These are phyloP conservation scores for Salix viminalis DNA, from an alignment of 345 rosid species.

Conservation along the genomic window DNA sequence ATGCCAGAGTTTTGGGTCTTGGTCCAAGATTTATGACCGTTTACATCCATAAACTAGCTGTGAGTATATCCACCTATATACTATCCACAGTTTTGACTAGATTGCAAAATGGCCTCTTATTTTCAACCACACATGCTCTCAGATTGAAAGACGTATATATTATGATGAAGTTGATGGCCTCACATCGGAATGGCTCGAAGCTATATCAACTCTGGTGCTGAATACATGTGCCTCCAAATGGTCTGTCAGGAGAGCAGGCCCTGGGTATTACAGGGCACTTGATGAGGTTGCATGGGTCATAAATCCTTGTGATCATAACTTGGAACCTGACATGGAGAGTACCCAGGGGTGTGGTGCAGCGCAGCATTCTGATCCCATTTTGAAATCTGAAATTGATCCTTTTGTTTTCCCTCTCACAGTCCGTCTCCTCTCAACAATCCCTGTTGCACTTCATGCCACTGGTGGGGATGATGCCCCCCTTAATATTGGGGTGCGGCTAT, in stretches of 20 bases:
- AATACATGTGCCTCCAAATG: constrained; percentile 36
- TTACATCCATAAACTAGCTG: constrained; percentile 68
- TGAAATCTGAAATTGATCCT: constrained; percentile 37
- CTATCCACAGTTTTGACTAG: neutral
- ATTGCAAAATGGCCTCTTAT: neutral
- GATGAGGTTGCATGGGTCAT: constrained; percentile 51
- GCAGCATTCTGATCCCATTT: constrained; percentile 3
- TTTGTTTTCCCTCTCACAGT: constrained; percentile 65
- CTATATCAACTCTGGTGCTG: constrained; percentile 74
- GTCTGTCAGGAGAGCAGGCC: constrained; percentile 38
- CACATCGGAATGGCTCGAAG: constrained; percentile 69
- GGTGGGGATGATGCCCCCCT: constrained; percentile 82
- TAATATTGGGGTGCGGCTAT: constrained; percentile 68
- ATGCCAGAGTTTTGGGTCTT: constrained; percentile 77
- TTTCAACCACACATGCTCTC: constrained; percentile 3
- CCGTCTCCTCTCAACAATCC: constrained; percentile 64
- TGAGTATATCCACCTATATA: constrained; percentile 28
- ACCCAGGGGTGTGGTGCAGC: neutral
- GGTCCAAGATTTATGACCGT: constrained; percentile 89
- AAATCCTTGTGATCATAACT: constrained; percentile 44
- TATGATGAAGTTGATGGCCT: constrained; percentile 82
- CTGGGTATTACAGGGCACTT: constrained; percentile 40
- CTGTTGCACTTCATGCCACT: constrained; percentile 70
- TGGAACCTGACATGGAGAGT: constrained; percentile 19
- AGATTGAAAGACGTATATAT: constrained; percentile 77